Base-by-base conservation (phyloP, 73 alveolate genomes). In the Paramecium pentaurelia region DNA sequence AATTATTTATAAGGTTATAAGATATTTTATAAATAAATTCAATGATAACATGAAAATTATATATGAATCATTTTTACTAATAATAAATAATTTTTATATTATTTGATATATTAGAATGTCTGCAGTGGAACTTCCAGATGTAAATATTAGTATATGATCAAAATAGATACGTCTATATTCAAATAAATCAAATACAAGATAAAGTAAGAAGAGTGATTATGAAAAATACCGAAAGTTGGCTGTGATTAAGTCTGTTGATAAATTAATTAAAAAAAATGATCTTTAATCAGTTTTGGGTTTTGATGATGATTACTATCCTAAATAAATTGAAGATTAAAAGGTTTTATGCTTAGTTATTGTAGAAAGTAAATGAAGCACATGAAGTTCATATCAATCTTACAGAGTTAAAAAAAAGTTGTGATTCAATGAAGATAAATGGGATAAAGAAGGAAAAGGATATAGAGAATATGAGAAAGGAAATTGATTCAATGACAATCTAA, bases 61-160 rank as follows among this genome's bases (percentile, higher is more conserved):
- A 60, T 60, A 60, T 27, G 34, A 60, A 16, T 60, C 25, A 27
- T 60, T 27, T 20, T 60, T 60, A 60, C 10, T 60, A 7, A 60
- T 12, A 60, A 25, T 60, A 30, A 30, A 60, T 60, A 60, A 22
- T 30, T 16, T 60, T n/a, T 54, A 1, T 16, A 54, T 30, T 49
- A 54, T 54, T 18, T 54, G 70, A 18, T 18, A 54, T 54, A 20
- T 54, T 54, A 54, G 28, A 18, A 73, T 73, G 87, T 73, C 87
- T 16, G 64, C 87, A 36, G 68, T 73, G 87, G 87, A 73, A 73
- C 60, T 73, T 22, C 87, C 87, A 73, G 87, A 73, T 73, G 87
- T 73, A 73, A 37, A 36, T 2, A 22, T 34, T 73, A 1, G 3
- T 12, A 36, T 37, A 30, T 30, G 4, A 25, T 4, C 2, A 37